phyloP scores from a whole-genome alignment of 768 basidiomycete genomes.

The Amanita molliuscula region DNA sequence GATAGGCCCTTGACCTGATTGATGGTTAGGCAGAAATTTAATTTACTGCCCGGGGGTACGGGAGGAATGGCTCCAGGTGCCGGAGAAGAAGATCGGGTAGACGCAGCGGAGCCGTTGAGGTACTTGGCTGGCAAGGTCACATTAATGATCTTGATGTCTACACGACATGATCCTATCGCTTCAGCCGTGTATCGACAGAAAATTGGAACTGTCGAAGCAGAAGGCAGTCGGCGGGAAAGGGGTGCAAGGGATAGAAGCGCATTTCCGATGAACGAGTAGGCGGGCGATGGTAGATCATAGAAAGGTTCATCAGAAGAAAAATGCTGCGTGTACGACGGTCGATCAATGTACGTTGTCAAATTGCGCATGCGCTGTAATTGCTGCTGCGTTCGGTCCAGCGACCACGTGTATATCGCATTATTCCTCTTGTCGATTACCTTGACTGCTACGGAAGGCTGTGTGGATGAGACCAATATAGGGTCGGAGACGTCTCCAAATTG shows the following conservation, averaged over 20 bases:
- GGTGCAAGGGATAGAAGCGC: constrained; percentile 76
- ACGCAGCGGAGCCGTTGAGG: constrained; percentile 47
- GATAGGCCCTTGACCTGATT: constrained; percentile 86
- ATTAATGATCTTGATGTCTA: constrained; percentile 75
- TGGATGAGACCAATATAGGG: constrained; percentile 57
- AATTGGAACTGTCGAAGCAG: constrained; percentile 72
- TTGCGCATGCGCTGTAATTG: constrained; percentile 93
- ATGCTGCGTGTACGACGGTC: constrained; percentile 88
- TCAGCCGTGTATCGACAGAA: constrained; percentile 92
- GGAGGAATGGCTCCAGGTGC: constrained; percentile 40
- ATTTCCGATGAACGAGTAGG: constrained; percentile 90
- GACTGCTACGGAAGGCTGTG: constrained; percentile 78
- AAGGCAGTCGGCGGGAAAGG: constrained; percentile 66
- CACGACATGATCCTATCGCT: constrained; percentile 89
- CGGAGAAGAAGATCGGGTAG: constrained; percentile 71
- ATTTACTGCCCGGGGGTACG: constrained; percentile 59
- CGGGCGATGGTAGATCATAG: constrained; percentile 78
- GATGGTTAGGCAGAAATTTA: constrained; percentile 76
- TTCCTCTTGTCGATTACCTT: constrained; percentile 88
- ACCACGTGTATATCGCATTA: constrained; percentile 87
- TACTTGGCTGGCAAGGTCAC: constrained; percentile 53
- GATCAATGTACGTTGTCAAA: constrained; percentile 79
- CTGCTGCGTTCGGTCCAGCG: constrained; percentile 77
- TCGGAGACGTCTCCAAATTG: constrained; percentile 93
- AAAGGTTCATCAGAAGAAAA: constrained; percentile 92